These are phyloP conservation scores for Colletotrichum caudatum DNA, from an alignment of 2,329 filamentous ascomycete genomes.

Conservation along the genomic window DNA sequence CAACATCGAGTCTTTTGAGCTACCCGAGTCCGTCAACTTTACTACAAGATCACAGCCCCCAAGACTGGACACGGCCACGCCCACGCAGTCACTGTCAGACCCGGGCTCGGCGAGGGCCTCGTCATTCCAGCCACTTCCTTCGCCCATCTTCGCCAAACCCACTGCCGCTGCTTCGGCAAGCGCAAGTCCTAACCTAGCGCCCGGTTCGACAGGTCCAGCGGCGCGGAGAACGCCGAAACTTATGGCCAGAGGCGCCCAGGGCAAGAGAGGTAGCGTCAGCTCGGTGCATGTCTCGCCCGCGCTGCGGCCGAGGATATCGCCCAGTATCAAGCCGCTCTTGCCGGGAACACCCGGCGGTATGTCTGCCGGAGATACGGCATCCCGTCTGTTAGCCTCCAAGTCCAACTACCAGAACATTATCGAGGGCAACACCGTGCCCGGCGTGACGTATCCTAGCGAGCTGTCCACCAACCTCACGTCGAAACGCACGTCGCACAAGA, in stretches of 20 bases:
- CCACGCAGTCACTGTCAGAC: conserved; percentile 57
- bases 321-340: conserved; percentile 91
- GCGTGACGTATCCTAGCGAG: conserved; percentile 89
- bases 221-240: conserved; percentile 67
- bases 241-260: conserved; percentile 68
- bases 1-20: conserved; percentile 68
- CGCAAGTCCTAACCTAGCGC: conserved; percentile 74
- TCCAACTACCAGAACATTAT: conserved; percentile 99
- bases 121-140: conserved; percentile 61
- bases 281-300: conserved; percentile 88
- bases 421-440: conserved; percentile 90
- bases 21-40: conserved; percentile 78
- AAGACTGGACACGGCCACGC: conserved; percentile 64
- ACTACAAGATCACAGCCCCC: conserved; percentile 58
- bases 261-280: conserved; percentile 76
- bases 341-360: conserved; percentile 67
- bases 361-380: conserved; percentile 70
- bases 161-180: conserved; percentile 64
- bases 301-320: conserved; percentile 88
- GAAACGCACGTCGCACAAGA: conserved; percentile 97
- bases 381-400: conserved; percentile 88
- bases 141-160: conserved; percentile 59
- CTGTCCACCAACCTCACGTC: conserved; percentile 94
- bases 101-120: conserved; percentile 62
- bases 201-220: conserved; percentile 61